Evolutionary conservation across 2,329 filamentous ascomycete genomes (phyloP).

Genomic region (Neonectria faginata): DNA sequence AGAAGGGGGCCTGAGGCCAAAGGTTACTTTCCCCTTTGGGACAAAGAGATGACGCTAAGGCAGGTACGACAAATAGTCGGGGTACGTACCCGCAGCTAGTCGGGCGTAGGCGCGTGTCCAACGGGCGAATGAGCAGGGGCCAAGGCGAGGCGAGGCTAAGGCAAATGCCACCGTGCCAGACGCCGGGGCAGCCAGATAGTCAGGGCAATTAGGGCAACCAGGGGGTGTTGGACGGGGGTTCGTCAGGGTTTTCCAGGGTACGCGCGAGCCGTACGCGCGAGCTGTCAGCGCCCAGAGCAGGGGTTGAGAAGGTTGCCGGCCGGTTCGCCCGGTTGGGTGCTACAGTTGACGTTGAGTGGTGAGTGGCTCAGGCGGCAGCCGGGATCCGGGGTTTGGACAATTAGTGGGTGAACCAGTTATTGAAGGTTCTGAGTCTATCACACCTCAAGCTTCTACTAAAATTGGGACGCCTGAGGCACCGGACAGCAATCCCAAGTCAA

Average conservation of each 20-base stretch:
- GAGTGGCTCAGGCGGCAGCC: not conserved
- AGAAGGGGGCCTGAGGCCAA: constrained; percentile 19
- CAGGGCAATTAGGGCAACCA: not conserved
- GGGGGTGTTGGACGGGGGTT: not conserved
- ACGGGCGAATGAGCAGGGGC: constrained; percentile 20
- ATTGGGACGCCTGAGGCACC: not conserved
- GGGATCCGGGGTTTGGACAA: not conserved
- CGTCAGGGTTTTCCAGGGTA: constrained; percentile 1
- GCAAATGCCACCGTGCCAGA: constrained; percentile 7
- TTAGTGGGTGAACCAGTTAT: constrained; percentile 7
- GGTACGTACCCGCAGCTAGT: constrained; percentile 17
- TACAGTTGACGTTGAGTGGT: constrained; percentile 10
- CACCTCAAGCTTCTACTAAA: too few relatives aligned
- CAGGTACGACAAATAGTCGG: constrained; percentile 26
- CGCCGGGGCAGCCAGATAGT: not conserved
- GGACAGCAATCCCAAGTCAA: not conserved
- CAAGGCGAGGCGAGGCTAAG: not conserved
- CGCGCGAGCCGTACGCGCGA: not conserved
- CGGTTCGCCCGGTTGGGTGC: constrained; percentile 1
- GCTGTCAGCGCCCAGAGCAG: not conserved
- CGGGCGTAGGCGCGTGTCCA: constrained; percentile 12
- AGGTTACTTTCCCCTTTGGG: constrained; percentile 23
- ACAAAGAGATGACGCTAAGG: constrained; percentile 27
- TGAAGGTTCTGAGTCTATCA: not conserved
- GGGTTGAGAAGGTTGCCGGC: constrained; percentile 1